Base-by-base conservation (phyloP, 768 basidiomycete species). In the Xanthoconium purpureum region DNA sequence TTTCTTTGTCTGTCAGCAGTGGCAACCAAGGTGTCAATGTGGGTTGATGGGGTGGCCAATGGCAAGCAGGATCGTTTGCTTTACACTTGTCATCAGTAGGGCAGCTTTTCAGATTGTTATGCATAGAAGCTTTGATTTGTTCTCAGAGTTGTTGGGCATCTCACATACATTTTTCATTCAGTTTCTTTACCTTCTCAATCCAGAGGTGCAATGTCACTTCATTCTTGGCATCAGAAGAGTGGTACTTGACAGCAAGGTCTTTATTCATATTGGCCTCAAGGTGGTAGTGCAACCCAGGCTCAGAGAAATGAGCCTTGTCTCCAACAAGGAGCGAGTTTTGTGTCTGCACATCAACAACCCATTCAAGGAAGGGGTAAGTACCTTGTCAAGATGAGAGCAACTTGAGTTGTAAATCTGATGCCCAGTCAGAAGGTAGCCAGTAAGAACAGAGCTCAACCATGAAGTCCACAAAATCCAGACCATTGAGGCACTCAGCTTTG, bases 1-100 rank as follows among this genome's bases (percentile, higher is more conserved):
- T 36, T 52, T 73, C 66, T 0, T 40, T 35, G 0, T 45, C 35
- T 0, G 63, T 68, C 0, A 61, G 48, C 4, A 50, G 11, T 10
- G 64, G 59, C 3, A 57, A 47, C 18, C 12, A 9, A 15, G 42
- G 33, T 6, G 33, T 12, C n/a, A n/a, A n/a, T n/a, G n/a, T n/a
- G n/a, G n/a, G n/a, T n/a, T n/a, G n/a, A n/a, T n/a, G n/a, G n/a
- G n/a, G n/a, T n/a, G n/a, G n/a, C n/a, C n/a, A n/a, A n/a, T n/a
- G n/a, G n/a, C n/a, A n/a, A n/a, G n/a, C n/a, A n/a, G n/a, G n/a
- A n/a, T n/a, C n/a, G n/a, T n/a, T n/a, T n/a, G n/a, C n/a, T n/a
- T n/a, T n/a, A 33, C 32, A 33, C 6, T 33, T 6, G 32, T 33
- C 11, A 33, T 11, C 32, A 33, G 32, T 33, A 33, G 11, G 11